Conservation (phyloP, 345 rosid species). For the Abelmoschus esculentus region DNA sequence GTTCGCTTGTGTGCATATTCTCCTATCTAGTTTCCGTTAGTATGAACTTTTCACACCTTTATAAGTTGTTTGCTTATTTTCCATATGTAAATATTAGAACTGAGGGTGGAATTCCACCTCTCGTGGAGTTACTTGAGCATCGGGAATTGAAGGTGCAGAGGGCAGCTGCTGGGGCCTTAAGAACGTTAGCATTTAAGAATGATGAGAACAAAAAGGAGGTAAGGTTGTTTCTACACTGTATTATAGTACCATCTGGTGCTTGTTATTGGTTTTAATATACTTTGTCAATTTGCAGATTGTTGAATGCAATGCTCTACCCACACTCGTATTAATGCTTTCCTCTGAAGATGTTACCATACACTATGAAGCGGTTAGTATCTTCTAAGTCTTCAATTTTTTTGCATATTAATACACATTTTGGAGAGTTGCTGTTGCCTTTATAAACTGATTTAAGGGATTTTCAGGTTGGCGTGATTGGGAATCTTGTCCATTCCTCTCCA, state of each 20-base stretch:
- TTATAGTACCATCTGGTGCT: neutral
- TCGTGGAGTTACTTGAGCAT: slow-evolving; percentile 55
- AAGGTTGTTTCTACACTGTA: neutral
- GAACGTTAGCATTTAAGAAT: slow-evolving; percentile 65
- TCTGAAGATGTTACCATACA: slow-evolving; percentile 58
- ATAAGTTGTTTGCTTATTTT: neutral
- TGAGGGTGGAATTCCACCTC: slow-evolving; percentile 68
- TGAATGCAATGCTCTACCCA: slow-evolving; percentile 54
- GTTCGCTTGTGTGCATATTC: slow-evolving; percentile 19
- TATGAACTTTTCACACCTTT: neutral
- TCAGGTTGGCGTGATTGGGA: slow-evolving; percentile 74
- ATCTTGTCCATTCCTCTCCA: slow-evolving; percentile 73
- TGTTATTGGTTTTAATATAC: slow-evolving; percentile 9
- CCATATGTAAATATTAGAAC: slow-evolving; percentile 23
- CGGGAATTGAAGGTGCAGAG: slow-evolving; percentile 58
- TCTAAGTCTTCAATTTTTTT: neutral
- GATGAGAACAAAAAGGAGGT: slow-evolving; percentile 70
- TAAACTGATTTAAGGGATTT: slow-evolving; percentile 11
- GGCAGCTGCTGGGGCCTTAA: slow-evolving; percentile 76
- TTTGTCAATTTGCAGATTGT: slow-evolving; percentile 51
- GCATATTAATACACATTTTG: neutral
- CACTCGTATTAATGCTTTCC: slow-evolving; percentile 56
- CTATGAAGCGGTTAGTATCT: slow-evolving; percentile 56
- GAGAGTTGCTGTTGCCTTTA: slow-evolving; percentile 6
- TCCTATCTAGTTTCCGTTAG: neutral